These are phyloP conservation scores for Coemansia sp. DNA, from an alignment of 192 early-diverging fungal species.

Conservation along the genomic window DNA sequence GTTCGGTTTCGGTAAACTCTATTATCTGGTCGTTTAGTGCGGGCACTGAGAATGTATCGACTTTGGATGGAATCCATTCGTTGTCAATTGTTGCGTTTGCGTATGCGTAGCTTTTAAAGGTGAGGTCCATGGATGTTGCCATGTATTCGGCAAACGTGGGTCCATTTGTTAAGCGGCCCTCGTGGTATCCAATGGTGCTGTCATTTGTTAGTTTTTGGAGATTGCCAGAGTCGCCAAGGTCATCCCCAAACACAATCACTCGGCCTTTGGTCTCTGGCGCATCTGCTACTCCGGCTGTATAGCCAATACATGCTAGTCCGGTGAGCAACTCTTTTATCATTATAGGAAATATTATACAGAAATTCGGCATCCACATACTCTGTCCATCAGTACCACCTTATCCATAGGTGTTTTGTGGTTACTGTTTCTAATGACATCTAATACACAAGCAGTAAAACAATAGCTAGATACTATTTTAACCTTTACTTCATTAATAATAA, in stretches of 20 bases:
- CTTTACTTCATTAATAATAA: too few relatives aligned
- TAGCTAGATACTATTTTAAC: too few relatives aligned
- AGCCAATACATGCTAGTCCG: neutral
- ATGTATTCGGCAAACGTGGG: conserved; percentile 32
- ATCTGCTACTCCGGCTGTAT: neutral
- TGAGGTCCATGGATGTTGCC: conserved; percentile 14
- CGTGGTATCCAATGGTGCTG: conserved; percentile 21
- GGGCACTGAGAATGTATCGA: neutral
- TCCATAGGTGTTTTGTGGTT: too few relatives aligned
- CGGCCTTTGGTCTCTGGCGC: conserved; percentile 5
- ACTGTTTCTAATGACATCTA: too few relatives aligned
- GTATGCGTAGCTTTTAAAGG: conserved; percentile 15
- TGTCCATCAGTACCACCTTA: too few relatives aligned
- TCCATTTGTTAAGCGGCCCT: conserved; percentile 23
- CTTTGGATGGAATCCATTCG: neutral
- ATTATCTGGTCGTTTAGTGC: conserved; percentile 14
- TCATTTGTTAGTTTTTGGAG: conserved; percentile 18
- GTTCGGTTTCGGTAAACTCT: conserved; percentile 19
- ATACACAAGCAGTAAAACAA: too few relatives aligned
- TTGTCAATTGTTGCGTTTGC: conserved; percentile 10
- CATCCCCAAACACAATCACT: conserved; percentile 25
- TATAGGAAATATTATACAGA: neutral
- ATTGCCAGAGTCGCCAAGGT: conserved; percentile 27
- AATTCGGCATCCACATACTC: neutral
- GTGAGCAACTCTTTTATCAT: neutral